Evolutionary conservation across 305 asterid species (phyloP), one percentile per base, ranked within the genome.

Genomic region (Solanum hybrid): DNA sequence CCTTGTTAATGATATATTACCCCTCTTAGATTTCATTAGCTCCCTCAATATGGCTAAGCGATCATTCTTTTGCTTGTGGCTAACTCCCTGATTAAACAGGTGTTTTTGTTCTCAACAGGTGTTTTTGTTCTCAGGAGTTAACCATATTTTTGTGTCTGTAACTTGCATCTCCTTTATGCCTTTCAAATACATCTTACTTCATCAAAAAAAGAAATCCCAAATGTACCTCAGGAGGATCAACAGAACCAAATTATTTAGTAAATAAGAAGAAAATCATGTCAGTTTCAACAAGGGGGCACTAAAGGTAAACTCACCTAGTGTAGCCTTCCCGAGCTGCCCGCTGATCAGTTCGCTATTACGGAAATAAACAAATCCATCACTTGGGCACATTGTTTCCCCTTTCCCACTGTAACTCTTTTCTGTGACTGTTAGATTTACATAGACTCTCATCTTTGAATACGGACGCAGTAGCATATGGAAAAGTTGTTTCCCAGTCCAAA

Each of bases 271-370:
- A 51, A 29, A 56, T 32, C 29, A 32, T 56, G 88, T 22, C 76
- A 56, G 46, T 22, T 6, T 85, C n/a, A 3, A 32, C 42, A 6
- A 85, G 40, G 8, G 76, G 46, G 46, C 13, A 10, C 29, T 11
- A 32, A 85, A 56, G 34, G 36, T 88, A 92, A 72, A 92, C 97
- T 89, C 86, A 96, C 99, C 99, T 92, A 97, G 90, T 42, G 99
- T 96, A 92, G 97, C 99, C 94, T 97, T 97, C 85, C 99, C 99
- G 91, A 97, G 97, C 92, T 97, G 99, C 86, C 99, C 99, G 51
- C 98, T 95, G 82, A 97, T 94, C 90, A 97, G 94, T 94, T 97
- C 98, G 87, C 99, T 97, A 32, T 97, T 97, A 72, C 98, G 98
- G 91, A 97, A 92, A 92, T 91, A 95, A 89, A 97, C 99, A 91